Evolutionary conservation across 2,329 filamentous ascomycete species (phyloP).

Genomic region (Cordyceps cateniannulata): DNA sequence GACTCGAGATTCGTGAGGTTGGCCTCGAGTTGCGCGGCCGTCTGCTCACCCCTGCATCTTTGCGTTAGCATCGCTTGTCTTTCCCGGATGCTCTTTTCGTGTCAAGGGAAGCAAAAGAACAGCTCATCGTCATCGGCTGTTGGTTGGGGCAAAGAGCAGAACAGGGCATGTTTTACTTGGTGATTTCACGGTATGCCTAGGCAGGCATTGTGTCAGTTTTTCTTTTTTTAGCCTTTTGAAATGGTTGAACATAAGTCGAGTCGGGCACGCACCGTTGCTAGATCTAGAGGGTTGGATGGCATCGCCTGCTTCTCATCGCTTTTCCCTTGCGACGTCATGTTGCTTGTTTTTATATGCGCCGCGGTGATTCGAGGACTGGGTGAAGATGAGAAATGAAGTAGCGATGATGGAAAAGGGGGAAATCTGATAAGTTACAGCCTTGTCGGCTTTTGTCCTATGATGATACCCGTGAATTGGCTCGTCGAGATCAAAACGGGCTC

Average conservation of each 20-base stretch:
- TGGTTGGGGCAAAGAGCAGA: too few species aligned
- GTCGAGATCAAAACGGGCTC: too few species aligned
- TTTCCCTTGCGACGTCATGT: not conserved
- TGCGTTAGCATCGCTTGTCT: not conserved
- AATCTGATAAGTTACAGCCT: too few species aligned
- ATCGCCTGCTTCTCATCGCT: not conserved
- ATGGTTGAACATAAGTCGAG: not conserved
- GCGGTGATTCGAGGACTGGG: not conserved
- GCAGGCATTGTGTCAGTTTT: not conserved
- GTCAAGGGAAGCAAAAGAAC: not conserved
- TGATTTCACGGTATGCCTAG: conserved; percentile 16
- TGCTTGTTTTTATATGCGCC: conserved; percentile 3
- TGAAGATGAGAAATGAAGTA: too few species aligned
- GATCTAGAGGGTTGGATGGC: not conserved
- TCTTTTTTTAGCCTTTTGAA: not conserved
- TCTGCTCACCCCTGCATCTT: conserved; percentile 43
- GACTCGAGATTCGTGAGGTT: conserved; percentile 46
- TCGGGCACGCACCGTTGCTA: not conserved
- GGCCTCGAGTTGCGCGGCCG: conserved; percentile 46
- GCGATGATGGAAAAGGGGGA: too few species aligned
- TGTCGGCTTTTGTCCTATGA: too few species aligned
- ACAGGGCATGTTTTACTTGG: too few species aligned
- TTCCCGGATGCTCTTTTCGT: not conserved
- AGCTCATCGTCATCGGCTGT: too few species aligned
- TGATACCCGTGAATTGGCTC: too few species aligned